Percentiles rank a stretch among this genome's conserved stretches.
phyloP scores from a whole-genome alignment of 352 stramenopile species.

The Phytophthora pseudosyringae region DNA sequence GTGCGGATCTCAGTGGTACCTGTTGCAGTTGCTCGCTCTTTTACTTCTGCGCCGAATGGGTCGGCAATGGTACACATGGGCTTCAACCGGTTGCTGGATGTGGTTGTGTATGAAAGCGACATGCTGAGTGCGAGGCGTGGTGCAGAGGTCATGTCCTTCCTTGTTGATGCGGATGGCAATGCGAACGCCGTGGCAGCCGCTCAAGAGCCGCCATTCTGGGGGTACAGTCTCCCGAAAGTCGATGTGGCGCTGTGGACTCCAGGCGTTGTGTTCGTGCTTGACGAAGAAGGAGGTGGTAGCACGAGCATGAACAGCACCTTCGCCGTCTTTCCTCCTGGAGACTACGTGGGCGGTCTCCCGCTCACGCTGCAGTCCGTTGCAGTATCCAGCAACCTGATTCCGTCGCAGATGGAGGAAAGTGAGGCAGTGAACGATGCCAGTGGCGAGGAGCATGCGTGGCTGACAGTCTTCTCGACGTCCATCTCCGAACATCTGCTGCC shows the following conservation, averaged over 20 bases:
- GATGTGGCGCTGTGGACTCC: not conserved
- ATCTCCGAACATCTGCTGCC: constrained; percentile 9
- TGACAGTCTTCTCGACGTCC: constrained; percentile 31
- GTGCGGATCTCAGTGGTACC: constrained; percentile 26
- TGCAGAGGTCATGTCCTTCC: constrained; percentile 11
- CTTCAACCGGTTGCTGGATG: constrained; percentile 22
- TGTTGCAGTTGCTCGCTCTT: constrained; percentile 15
- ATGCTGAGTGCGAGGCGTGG: not conserved
- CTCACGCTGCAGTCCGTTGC: constrained; percentile 21
- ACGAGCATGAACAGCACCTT: constrained; percentile 20
- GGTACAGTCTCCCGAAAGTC: not conserved
- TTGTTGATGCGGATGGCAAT: constrained; percentile 9
- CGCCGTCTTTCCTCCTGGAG: constrained; percentile 13
- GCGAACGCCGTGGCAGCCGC: not conserved
- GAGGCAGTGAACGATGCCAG: constrained; percentile 8
- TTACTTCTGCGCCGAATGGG: constrained; percentile 16
- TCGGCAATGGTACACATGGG: constrained; percentile 17
- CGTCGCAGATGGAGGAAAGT: constrained; percentile 10
- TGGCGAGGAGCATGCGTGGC: constrained; percentile 14
- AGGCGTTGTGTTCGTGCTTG: constrained; percentile 13
- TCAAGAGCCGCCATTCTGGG: constrained; percentile 14
- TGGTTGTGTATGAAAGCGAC: constrained; percentile 14
- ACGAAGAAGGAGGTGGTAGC: constrained; percentile 1
- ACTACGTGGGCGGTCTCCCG: constrained; percentile 24
- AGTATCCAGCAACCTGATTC: constrained; percentile 23